Evolutionary conservation across 805 yeast species (phyloP), one percentile per base, ranked within the genome.

Genomic region (Ogataea haglerorum): DNA sequence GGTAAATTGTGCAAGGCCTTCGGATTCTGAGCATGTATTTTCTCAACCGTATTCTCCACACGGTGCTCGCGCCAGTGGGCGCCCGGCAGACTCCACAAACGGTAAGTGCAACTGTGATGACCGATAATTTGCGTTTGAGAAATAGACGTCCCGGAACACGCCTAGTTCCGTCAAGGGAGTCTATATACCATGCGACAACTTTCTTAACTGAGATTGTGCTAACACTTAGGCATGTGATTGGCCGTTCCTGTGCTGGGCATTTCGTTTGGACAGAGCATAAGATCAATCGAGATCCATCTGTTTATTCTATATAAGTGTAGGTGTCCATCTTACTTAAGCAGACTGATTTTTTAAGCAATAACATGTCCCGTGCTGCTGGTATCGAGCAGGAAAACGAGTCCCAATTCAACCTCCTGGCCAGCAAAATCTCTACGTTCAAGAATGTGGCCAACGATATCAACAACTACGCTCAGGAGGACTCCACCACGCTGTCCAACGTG

Each of bases 371-470:
- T 34, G 53, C 61, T 15, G 36, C 63, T n/a, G 56, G 56, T 33
- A 34, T 58, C 15, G 65, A 60, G 39, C 53, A 45, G 38, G 63
- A 82, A 70, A 85, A 85, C 61, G 85, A 84, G 56, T 65, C 67
- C 26, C 72, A 81, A 46, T 69, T 84, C 47, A 75, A 82, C 47
- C 74, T 72, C 47, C 68, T 84, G 16, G 85, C 90, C 2, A 69
- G 73, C 37, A 84, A 84, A 57, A 66, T 84, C 27, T 72, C 86
- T 2, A 70, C 80, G 1, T 74, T 84, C 50, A 73, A 85, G 45
- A 68, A 69, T 41, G 77, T 85, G 18, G 83, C 87, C 38, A 75
- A 75, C 47, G 91, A 84, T 44, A 80, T 84, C 26, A 77, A 82
- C 50, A 63, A 67, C 40, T 82, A 79, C 49, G 84, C 91, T 1